Percentiles rank a stretch among this genome's conserved stretches.
phyloP scores from a whole-genome alignment of 2,329 filamentous ascomycete genomes.

The Colletotrichum horii region DNA sequence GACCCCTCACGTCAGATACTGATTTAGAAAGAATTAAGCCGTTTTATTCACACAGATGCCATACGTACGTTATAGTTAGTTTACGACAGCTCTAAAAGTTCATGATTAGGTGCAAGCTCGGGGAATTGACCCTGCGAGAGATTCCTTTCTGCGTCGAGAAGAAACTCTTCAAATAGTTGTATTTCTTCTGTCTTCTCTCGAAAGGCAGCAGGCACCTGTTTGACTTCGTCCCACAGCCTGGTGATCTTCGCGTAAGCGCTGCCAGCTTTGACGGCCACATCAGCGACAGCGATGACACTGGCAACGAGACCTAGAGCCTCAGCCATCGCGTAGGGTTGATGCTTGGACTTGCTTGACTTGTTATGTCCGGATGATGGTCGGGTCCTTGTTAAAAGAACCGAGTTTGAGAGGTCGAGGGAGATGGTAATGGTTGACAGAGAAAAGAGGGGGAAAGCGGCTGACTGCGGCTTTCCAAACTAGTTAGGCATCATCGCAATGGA shows the following conservation, averaged over 20 bases:
- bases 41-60: no score
- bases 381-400: neutral
- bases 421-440: neutral
- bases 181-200: neutral
- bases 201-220: neutral
- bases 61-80: no score
- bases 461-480: no score
- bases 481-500: no score
- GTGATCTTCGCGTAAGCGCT: neutral
- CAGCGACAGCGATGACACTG: neutral
- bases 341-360: neutral
- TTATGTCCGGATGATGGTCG: accelerated
- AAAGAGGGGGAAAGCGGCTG: no score
- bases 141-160: neutral
- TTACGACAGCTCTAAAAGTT: no score
- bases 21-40: no score
- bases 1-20: no score
- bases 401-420: neutral
- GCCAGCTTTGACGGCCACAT: neutral
- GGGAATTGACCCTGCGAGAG: neutral
- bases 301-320: neutral
- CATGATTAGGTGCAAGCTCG: neutral
- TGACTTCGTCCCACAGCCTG: neutral
- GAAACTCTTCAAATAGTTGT: neutral
- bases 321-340: neutral